These are phyloP conservation scores for Trichoderma hamatum DNA, from an alignment of 2,329 filamentous ascomycete genomes.

Conservation along the genomic window DNA sequence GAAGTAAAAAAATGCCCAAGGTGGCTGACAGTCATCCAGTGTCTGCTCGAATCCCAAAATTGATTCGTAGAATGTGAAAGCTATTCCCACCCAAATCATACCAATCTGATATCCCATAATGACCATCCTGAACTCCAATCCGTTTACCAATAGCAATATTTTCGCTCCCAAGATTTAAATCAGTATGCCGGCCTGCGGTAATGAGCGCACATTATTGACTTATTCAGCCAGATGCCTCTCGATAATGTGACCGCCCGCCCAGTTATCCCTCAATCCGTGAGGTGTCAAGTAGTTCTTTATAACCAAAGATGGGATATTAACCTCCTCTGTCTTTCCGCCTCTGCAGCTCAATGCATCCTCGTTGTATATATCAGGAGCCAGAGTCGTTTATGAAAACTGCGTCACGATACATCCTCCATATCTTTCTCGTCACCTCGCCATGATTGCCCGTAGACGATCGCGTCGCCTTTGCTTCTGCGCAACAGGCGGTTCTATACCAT, in stretches of 20 bases:
- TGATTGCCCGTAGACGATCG: neutral
- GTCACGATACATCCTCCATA: neutral
- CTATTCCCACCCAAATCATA: neutral
- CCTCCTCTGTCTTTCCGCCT: neutral
- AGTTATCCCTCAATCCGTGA: neutral
- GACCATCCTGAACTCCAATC: neutral
- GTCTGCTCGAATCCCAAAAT: neutral
- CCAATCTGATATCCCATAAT: neutral
- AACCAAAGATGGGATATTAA: neutral
- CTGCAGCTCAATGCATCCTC: too few relatives aligned
- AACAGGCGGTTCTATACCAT: slow-evolving; percentile 4
- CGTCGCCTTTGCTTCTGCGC: slow-evolving; percentile 9
- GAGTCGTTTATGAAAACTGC: neutral
- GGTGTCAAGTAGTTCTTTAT: neutral
- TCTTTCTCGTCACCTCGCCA: neutral
- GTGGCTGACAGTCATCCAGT: neutral
- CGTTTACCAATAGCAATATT: neutral
- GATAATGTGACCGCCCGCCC: neutral
- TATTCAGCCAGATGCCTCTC: neutral
- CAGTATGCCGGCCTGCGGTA: neutral
- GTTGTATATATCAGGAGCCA: neutral
- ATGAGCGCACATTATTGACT: neutral
- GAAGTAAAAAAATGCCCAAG: neutral
- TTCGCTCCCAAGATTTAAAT: neutral
- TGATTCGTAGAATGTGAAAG: neutral